Evolutionary conservation across 2,329 filamentous ascomycete genomes (phyloP).

Genomic region (Cercospora nicotianae): DNA sequence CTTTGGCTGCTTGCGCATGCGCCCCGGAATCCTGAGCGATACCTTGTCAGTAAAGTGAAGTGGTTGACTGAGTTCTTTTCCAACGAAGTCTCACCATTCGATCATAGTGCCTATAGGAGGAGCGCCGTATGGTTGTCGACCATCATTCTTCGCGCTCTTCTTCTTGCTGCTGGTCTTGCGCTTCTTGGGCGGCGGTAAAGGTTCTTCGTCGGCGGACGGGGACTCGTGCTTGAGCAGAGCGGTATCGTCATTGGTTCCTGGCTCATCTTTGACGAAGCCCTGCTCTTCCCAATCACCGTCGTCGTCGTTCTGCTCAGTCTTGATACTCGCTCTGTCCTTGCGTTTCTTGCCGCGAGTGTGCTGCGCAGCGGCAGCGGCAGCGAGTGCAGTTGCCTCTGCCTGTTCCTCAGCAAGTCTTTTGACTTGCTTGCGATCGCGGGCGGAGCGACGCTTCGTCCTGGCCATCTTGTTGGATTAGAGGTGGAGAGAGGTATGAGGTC

Average conservation of each 20-base stretch:
- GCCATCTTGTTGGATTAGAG: too few relatives aligned
- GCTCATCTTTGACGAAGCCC: too few relatives aligned
- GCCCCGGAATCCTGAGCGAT: not conserved
- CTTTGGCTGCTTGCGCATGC: conserved; percentile 14
- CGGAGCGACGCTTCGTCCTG: too few relatives aligned
- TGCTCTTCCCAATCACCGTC: too few relatives aligned
- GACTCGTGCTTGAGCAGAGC: too few relatives aligned
- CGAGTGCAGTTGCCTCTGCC: conserved; percentile 13
- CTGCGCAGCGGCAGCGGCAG: too few relatives aligned
- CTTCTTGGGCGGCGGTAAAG: conserved; percentile 10
- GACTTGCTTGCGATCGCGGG: conserved; percentile 26
- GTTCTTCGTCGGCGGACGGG: not conserved
- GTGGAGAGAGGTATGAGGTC: too few relatives aligned
- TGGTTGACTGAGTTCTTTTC: not conserved
- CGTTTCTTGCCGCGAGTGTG: conserved; percentile 9
- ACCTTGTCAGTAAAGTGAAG: not conserved
- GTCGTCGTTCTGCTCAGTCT: too few relatives aligned
- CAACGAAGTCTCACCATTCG: not conserved
- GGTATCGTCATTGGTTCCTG: too few relatives aligned
- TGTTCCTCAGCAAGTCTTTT: conserved; percentile 27
- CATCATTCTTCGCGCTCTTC: conserved; percentile 17
- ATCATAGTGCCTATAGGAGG: conserved; percentile 14
- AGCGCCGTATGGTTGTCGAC: conserved; percentile 13
- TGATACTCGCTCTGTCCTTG: too few relatives aligned
- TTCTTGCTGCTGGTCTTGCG: conserved; percentile 15